Evolutionary conservation across 2,329 filamentous ascomycete species (phyloP).

Genomic region (Ophiocordyceps camponoti-leonardi): DNA sequence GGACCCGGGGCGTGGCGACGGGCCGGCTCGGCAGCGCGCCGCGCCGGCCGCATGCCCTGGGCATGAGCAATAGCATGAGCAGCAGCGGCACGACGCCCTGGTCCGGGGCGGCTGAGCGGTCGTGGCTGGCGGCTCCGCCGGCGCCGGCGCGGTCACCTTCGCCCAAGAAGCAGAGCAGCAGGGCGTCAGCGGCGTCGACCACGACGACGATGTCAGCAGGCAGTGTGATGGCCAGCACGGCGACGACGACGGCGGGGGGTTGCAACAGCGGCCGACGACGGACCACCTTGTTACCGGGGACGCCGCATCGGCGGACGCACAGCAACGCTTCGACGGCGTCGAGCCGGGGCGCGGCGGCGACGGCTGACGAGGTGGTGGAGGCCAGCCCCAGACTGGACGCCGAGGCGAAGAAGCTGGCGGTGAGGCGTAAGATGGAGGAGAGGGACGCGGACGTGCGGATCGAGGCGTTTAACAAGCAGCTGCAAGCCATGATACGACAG

Average conservation of each 20-base stretch:
- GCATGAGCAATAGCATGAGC: too few relatives aligned
- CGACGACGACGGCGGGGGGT: not conserved
- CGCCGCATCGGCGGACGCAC: conserved; percentile 23
- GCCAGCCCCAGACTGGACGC: conserved; percentile 33
- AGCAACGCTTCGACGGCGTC: conserved; percentile 26
- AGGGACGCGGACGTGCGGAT: conserved; percentile 65
- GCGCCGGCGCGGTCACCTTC: conserved; percentile 13
- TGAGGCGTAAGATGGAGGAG: conserved; percentile 56
- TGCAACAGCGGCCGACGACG: not conserved
- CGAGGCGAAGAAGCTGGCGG: conserved; percentile 59
- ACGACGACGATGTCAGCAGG: conserved; percentile 5
- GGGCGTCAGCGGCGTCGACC: conserved; percentile 1
- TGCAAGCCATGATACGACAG: conserved; percentile 77
- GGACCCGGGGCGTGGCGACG: not conserved
- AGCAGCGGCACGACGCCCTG: not conserved
- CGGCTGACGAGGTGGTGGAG: conserved; percentile 9
- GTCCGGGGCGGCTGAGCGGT: not conserved
- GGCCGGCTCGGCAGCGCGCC: not conserved
- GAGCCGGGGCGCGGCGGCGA: conserved; percentile 6
- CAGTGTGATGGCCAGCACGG: not conserved
- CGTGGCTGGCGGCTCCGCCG: conserved; percentile 1
- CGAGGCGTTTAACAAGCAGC: conserved; percentile 57
- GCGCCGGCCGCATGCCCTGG: not conserved
- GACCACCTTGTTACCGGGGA: not conserved
- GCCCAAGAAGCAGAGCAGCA: conserved; percentile 26